Evolutionary conservation across 2,329 filamentous ascomycete species (phyloP).

Genomic region (Pseudodiploospora longispora): DNA sequence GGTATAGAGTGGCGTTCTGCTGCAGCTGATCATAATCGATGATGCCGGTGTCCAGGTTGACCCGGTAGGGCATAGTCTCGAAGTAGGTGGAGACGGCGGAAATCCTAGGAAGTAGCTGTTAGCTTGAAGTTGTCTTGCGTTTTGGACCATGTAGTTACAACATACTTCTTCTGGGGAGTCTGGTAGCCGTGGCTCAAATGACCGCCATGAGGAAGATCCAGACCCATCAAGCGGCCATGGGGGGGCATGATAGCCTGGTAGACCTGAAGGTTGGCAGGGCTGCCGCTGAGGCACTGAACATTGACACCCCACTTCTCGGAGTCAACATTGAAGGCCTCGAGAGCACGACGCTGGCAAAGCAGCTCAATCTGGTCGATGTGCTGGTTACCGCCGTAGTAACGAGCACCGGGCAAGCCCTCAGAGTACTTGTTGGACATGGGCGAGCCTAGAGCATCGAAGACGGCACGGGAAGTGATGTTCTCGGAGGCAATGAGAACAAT

Average conservation of each 20-base stretch:
- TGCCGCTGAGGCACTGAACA: conserved; percentile 87
- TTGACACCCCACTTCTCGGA: conserved; percentile 95
- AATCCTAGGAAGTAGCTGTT: conserved; percentile 48
- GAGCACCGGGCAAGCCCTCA: conserved; percentile 93
- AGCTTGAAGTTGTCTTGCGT: not conserved
- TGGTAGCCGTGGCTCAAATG: conserved; percentile 97
- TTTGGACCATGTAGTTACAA: conserved; percentile 9
- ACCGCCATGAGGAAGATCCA: conserved; percentile 89
- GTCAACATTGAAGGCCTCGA: conserved; percentile 84
- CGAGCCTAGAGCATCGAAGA: conserved; percentile 93
- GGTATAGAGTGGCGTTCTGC: conserved; percentile 84
- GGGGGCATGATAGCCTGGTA: conserved; percentile 96
- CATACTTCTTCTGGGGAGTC: conserved; percentile 82
- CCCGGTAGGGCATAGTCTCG: conserved; percentile 94
- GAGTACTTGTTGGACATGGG: conserved; percentile 99
- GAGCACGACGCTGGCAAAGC: conserved; percentile 88
- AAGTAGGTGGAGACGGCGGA: conserved; percentile 98
- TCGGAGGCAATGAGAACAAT: conserved; percentile 98
- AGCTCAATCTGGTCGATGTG: conserved; percentile 96
- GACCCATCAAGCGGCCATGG: conserved; percentile 93
- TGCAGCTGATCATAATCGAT: conserved; percentile 95
- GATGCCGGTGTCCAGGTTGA: conserved; percentile 81
- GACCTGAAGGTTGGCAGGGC: conserved; percentile 93
- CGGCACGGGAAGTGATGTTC: conserved; percentile 97
- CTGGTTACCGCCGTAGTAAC: conserved; percentile 99